Evolutionary conservation across 2,329 filamentous ascomycete genomes (phyloP), one percentile per base, ranked within the genome.

Genomic region (Whalleya microplaca): DNA sequence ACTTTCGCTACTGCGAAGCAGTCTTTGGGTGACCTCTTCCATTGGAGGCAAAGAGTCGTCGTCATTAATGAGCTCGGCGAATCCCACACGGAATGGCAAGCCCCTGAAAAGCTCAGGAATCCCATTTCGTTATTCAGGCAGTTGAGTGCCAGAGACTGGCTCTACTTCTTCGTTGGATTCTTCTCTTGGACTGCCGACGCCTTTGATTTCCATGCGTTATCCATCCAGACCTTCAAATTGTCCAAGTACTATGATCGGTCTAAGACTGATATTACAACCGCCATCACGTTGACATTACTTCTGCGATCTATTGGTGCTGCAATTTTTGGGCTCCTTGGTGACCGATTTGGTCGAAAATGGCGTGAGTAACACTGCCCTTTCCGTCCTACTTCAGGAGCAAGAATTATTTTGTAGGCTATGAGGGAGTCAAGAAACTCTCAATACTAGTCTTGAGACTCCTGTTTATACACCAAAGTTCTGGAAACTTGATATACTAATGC

Each of bases 151-250:
- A 83, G 80, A 58, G 86, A 89, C 69, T 94, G 90, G 90, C 68
- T 90, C 16, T 92, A 90, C 76, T 87, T 94, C 75, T 62, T 89
- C 41, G 87, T 92, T 10, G 90, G 89, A 2, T 86, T 93, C 69
- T 73, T 82, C 32, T 87, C 89, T 16, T 94, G 91, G 91, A 89
- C 85, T 1, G 90, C 89, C 54, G 91, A 94, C 71, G 90, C 90
- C 2, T 94, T 93, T 71, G 90, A 92, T 73, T 94, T 93, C 70
- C 89, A 92, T 73, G 88, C 90, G 21, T 80, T 94, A 8, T 90
- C 87, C 3, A 90, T 94, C 62, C 90, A 92, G 71, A 90, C 89
- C 2, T 82, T 82, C 64, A 91, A 92, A 74, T 77, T 93, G 21
- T 82, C 83, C 3, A 72, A 78, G 2, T 84, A 84, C 63, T 88